A percentile compares a stretch with the other conserved stretches of the same genome.
phyloP scores from a whole-genome alignment of 2,329 filamentous ascomycete genomes.

The Aspergillus sojae region DNA sequence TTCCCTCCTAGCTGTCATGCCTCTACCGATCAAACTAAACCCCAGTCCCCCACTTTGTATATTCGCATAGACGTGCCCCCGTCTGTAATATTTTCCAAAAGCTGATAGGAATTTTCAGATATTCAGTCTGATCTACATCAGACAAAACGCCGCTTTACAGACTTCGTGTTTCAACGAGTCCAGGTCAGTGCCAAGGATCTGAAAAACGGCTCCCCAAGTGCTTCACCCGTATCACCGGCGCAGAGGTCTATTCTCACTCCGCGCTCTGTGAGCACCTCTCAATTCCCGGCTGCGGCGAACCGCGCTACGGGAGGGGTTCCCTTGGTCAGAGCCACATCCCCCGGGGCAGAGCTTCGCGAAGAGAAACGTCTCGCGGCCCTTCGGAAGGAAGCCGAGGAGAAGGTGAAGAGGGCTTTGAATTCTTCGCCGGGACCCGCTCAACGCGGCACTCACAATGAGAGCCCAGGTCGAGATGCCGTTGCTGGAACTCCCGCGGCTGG shows the following conservation, averaged over 20 bases:
- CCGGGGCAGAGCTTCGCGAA: conserved; percentile 45
- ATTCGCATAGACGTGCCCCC: background rate
- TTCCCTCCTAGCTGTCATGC: conserved; percentile 1
- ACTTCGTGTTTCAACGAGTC: conserved; percentile 51
- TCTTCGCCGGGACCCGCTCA: conserved; percentile 18
- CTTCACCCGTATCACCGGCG: conserved; percentile 22
- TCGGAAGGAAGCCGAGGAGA: conserved; percentile 34
- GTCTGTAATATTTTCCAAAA: background rate
- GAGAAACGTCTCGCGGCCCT: conserved; percentile 31
- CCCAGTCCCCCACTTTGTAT: background rate
- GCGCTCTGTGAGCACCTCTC: conserved; percentile 38
- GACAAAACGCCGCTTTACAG: conserved; percentile 52
- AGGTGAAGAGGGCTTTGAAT: conserved; percentile 29
- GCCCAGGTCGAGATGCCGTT: background rate
- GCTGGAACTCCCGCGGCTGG: background rate
- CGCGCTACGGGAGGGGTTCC: conserved; percentile 36
- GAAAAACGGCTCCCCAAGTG: conserved; percentile 16
- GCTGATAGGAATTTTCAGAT: conserved; percentile 31
- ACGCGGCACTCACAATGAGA: background rate
- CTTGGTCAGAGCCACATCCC: conserved; percentile 44
- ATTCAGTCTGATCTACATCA: conserved; percentile 49
- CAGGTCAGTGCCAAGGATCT: conserved; percentile 25
- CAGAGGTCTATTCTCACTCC: conserved; percentile 34
- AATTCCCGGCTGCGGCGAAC: conserved; percentile 19
- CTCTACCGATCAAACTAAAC: background rate